Percentiles rank a stretch among this genome's conserved stretches.
Evolutionary conservation across 2,329 filamentous ascomycete species (phyloP).

Genomic region (Moelleriella libera): DNA sequence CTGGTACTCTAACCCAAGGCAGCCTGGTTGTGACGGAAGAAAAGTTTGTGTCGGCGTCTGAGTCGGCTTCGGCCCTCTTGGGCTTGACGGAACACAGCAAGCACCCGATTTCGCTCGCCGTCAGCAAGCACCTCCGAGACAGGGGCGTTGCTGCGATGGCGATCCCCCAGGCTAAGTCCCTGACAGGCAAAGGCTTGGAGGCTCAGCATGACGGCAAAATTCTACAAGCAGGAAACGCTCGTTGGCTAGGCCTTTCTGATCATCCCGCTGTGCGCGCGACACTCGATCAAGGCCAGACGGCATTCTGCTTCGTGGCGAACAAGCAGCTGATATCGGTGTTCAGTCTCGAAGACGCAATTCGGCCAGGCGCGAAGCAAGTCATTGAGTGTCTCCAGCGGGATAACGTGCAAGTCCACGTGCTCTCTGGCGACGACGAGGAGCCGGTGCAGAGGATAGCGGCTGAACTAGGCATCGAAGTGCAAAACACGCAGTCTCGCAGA

Average conservation of each 20-base stretch:
- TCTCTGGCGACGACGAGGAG: conserved; percentile 39
- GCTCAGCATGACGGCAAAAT: conserved; percentile 10
- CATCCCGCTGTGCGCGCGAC: conserved; percentile 18
- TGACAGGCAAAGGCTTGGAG: conserved; percentile 34
- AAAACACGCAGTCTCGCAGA: conserved; percentile 25
- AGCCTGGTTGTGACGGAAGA: conserved; percentile 25
- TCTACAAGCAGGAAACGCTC: conserved; percentile 33
- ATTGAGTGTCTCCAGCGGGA: conserved; percentile 20
- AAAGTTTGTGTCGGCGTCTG: not conserved
- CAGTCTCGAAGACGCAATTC: conserved; percentile 30
- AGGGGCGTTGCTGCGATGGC: conserved; percentile 2
- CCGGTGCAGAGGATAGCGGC: conserved; percentile 27
- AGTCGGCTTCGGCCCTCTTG: conserved; percentile 11
- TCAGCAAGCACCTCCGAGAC: conserved; percentile 24
- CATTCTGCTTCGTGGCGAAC: conserved; percentile 31
- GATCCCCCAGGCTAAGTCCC: conserved; percentile 17
- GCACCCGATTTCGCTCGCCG: conserved; percentile 38
- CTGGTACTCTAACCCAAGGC: conserved; percentile 57
- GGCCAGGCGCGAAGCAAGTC: conserved; percentile 23
- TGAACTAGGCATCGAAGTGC: conserved; percentile 22
- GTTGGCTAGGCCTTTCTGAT: conserved; percentile 26
- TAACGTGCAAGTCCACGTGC: conserved; percentile 28
- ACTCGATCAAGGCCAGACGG: conserved; percentile 22
- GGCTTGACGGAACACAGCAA: conserved; percentile 24
- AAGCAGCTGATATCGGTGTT: conserved; percentile 22